Evolutionary conservation across 2,329 filamentous ascomycete species (phyloP).

Genomic region (Clarireedia sp.): DNA sequence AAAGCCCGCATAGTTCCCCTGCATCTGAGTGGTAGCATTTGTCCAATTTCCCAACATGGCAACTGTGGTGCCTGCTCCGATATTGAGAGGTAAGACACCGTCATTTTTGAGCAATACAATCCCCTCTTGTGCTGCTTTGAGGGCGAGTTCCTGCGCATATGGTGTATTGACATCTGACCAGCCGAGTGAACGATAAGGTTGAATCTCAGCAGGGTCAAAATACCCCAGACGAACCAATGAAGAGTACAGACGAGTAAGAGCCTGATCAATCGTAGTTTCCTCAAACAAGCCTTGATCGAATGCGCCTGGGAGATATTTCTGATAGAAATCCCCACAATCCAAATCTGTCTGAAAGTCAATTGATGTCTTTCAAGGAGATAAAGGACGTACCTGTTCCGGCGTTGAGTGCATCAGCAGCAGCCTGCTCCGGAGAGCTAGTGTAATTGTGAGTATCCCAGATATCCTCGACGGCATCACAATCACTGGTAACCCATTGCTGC

Average conservation of each 20-base stretch:
- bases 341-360: slow-evolving; percentile 10
- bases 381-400: slow-evolving; percentile 11
- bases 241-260: slow-evolving; percentile 45
- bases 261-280: slow-evolving; percentile 38
- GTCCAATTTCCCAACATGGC: slow-evolving; percentile 1
- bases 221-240: slow-evolving; percentile 49
- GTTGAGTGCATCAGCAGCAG: slow-evolving; percentile 15
- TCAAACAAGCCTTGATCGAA: slow-evolving; percentile 34
- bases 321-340: slow-evolving; percentile 19
- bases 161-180: slow-evolving; percentile 34
- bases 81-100: slow-evolving; percentile 18
- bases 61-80: not conserved
- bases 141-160: slow-evolving; percentile 14
- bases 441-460: slow-evolving; percentile 36
- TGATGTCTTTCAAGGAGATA: too few species aligned
- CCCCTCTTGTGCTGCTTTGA: slow-evolving; percentile 19
- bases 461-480: slow-evolving; percentile 50
- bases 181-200: slow-evolving; percentile 42
- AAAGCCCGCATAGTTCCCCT: slow-evolving; percentile 20
- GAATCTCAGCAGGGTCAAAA: slow-evolving; percentile 42
- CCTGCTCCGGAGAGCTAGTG: slow-evolving; percentile 18
- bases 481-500: slow-evolving; percentile 45
- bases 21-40: slow-evolving; percentile 21
- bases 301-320: slow-evolving; percentile 10
- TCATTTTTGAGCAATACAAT: slow-evolving; percentile 25